phyloP scores from a whole-genome alignment of 2,329 filamentous ascomycete genomes.

The Fonsecaea pugnacius region DNA sequence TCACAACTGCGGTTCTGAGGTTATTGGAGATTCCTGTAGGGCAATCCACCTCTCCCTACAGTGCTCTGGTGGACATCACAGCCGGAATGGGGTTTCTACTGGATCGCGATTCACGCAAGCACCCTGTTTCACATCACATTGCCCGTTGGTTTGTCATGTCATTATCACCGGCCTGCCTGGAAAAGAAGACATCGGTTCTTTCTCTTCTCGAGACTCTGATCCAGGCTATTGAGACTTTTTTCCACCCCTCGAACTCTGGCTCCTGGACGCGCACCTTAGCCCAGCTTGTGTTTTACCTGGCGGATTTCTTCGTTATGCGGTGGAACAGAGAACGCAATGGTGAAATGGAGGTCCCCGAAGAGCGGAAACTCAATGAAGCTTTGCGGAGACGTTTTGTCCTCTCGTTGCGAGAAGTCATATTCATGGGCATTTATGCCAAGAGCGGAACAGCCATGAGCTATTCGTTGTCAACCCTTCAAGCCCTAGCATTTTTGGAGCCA shows the following conservation, averaged over 20 bases:
- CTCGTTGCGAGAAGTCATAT: conserved; percentile 86
- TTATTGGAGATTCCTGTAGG: conserved; percentile 95
- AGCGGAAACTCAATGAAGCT: conserved; percentile 77
- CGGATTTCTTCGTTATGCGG: conserved; percentile 94
- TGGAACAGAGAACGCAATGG: conserved; percentile 96
- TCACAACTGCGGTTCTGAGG: conserved; percentile 89
- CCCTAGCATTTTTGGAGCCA: conserved; percentile 86
- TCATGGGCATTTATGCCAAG: conserved; percentile 98
- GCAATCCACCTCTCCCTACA: conserved; percentile 92
- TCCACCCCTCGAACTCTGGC: conserved; percentile 95
- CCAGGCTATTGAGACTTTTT: conserved; percentile 96
- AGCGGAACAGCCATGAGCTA: conserved; percentile 89
- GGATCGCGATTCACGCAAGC: conserved; percentile 90
- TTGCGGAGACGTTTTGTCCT: conserved; percentile 88
- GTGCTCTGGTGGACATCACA: conserved; percentile 74
- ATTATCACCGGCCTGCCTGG: conserved; percentile 79
- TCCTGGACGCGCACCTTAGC: conserved; percentile 87
- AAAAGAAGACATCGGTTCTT: conserved; percentile 77
- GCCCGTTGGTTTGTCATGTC: conserved; percentile 93
- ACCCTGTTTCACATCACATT: conserved; percentile 88
- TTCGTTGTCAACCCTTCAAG: conserved; percentile 86
- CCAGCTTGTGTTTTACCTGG: conserved; percentile 87
- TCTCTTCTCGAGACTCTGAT: conserved; percentile 87
- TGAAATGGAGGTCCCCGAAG: conserved; percentile 82
- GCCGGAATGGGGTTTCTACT: conserved; percentile 83